These are phyloP conservation scores for Leccinum boreale DNA, from an alignment of 768 basidiomycete genomes.

Conservation along the genomic window DNA sequence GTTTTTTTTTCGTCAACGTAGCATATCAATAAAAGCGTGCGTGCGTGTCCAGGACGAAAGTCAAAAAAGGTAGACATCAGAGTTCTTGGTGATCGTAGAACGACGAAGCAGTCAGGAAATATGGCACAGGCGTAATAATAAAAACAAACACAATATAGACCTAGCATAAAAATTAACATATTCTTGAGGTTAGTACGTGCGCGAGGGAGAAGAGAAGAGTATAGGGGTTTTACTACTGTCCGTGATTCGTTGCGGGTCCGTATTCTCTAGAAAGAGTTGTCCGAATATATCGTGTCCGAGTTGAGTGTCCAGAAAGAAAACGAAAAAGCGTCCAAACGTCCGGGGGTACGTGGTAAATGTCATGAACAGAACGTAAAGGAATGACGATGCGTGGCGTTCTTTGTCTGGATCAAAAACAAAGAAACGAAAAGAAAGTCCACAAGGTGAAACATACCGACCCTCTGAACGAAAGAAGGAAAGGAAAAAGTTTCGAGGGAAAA, in stretches of 20 bases:
- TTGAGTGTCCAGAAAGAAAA: constrained; percentile 11
- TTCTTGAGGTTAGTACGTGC: not conserved
- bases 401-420: constrained; percentile 2
- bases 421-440: not conserved
- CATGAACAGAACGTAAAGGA: constrained; percentile 24
- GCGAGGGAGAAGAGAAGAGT: not conserved
- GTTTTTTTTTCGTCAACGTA: not conserved
- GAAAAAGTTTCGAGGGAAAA: not conserved
- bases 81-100: not conserved
- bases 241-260: constrained; percentile 21
- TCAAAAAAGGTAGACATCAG: not conserved
- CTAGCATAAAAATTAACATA: not conserved
- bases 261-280: constrained; percentile 19
- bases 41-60: not conserved
- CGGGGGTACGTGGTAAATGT: constrained; percentile 16
- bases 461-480: not conserved
- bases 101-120: not conserved
- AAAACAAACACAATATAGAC: not conserved
- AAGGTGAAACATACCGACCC: constrained; percentile 5
- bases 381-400: constrained; percentile 10
- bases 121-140: not conserved
- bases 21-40: not conserved
- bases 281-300: constrained; percentile 17
- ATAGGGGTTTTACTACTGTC: constrained; percentile 7
- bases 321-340: constrained; percentile 9